Percentiles rank a stretch among this genome's conserved stretches.
Evolutionary conservation across 768 basidiomycete genomes (phyloP).

Genomic region (Hemileccinum impolitum): DNA sequence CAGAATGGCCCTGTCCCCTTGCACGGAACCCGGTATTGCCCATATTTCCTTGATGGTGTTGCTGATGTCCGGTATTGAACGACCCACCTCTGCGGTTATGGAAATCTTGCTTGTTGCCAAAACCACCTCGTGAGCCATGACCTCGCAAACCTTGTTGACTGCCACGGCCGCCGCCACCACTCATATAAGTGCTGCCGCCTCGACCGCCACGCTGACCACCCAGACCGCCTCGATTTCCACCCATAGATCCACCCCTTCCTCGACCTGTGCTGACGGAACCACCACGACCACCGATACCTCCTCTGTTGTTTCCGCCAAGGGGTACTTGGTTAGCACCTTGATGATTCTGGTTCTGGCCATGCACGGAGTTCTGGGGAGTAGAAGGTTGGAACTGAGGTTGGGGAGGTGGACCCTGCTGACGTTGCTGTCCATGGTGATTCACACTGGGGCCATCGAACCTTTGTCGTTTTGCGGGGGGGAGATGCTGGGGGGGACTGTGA

Average conservation of each 20-base stretch:
- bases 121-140: slow-evolving; percentile 64
- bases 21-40: slow-evolving; percentile 51
- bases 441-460: slow-evolving; percentile 79
- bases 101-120: slow-evolving; percentile 59
- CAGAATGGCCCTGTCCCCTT: slow-evolving; percentile 56
- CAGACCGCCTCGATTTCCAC: slow-evolving; percentile 42
- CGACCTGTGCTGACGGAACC: slow-evolving; percentile 31
- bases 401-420: slow-evolving; percentile 48
- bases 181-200: slow-evolving; percentile 33
- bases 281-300: slow-evolving; percentile 45
- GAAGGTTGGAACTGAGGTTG: slow-evolving; percentile 57
- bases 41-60: slow-evolving; percentile 34
- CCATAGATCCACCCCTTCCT: slow-evolving; percentile 51
- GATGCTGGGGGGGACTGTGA: slow-evolving; percentile 71
- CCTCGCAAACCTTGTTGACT: slow-evolving; percentile 53
- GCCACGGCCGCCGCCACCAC: slow-evolving; percentile 40
- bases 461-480: slow-evolving; percentile 90
- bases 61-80: slow-evolving; percentile 47
- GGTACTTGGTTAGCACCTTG: slow-evolving; percentile 41
- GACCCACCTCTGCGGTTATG: slow-evolving; percentile 65
- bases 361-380: slow-evolving; percentile 27
- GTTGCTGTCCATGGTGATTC: slow-evolving; percentile 37
- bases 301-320: slow-evolving; percentile 42
- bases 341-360: slow-evolving; percentile 37
- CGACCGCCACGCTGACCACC: slow-evolving; percentile 41